A percentile compares a stretch with the other conserved stretches of the same genome.
Conservation (phyloP, 83 land plant species). For the Isoetes engelmannii region DNA sequence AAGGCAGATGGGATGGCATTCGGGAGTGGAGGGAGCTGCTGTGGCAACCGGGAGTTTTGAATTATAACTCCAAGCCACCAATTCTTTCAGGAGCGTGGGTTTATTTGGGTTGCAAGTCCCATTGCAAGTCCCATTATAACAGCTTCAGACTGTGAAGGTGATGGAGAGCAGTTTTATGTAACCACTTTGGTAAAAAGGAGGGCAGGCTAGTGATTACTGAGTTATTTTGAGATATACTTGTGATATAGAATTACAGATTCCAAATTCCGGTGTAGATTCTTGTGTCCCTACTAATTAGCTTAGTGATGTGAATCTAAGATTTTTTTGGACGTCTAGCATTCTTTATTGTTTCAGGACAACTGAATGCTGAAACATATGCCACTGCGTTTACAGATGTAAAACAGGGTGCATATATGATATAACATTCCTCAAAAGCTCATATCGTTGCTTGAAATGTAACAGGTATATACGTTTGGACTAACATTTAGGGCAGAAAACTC, state of each 20-base stretch:
- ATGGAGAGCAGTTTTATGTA: slow-evolving; percentile 96
- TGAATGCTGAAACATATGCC: slow-evolving; percentile 96
- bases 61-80: slow-evolving; percentile 94
- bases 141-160: slow-evolving; percentile 98
- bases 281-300: slow-evolving; percentile 20
- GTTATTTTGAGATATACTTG: not conserved
- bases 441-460: not conserved
- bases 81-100: slow-evolving; percentile 94
- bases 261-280: slow-evolving; percentile 43
- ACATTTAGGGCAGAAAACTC: slow-evolving; percentile 97
- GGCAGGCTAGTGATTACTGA: not conserved
- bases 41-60: too few relatives aligned
- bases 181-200: slow-evolving; percentile 69
- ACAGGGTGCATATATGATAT: not conserved
- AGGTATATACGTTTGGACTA: slow-evolving; percentile 99
- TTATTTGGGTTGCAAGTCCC: slow-evolving; percentile 94
- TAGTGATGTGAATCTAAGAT: slow-evolving; percentile 35
- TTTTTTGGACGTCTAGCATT: slow-evolving; percentile 94
- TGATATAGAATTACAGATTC: slow-evolving; percentile 45
- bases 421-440: not conserved
- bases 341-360: slow-evolving; percentile 96
- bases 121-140: slow-evolving; percentile 67
- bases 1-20: too few relatives aligned
- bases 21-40: too few relatives aligned
- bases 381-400: slow-evolving; percentile 79